Base-by-base conservation (phyloP, 2,329 filamentous ascomycete species). In the Monosporascus sp. region DNA sequence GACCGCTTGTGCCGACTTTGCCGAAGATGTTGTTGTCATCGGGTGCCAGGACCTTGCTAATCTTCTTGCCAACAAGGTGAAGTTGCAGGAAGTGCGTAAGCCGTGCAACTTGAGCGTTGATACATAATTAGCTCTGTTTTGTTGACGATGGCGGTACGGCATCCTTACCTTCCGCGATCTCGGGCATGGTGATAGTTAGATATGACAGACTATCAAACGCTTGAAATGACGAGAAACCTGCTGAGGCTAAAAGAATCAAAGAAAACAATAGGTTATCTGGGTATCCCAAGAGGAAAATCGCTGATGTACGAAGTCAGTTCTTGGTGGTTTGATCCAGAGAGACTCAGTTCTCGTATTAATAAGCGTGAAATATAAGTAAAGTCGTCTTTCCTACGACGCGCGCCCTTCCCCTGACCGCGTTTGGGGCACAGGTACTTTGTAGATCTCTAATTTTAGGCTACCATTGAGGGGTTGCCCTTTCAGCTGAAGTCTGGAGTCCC, bases 11-110 rank as follows among this genome's bases (percentile, higher is more conserved):
- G 31, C 92, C 91, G 20, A 85, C 91, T 72, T 97, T 97, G 61
- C 92, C 91, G 70, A 92, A 99, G 6, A 99, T 81, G 66, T 88
- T 93, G 62, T 77, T 75, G 73, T 99, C 93, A 63, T 96, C 86
- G 57, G 86, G 79, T 14, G 89, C 87, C 24, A 80, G 76, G 51
- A 89, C 87, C 41, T 80, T 81, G 47, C 79, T 74, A 56, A 99
- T 86, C 9, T 79, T 88, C 73, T 90, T 94, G 52, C 90, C 91
- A 28, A 95, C 87, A n/a, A 96, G 80, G 69, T 91, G 83, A 59
- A 88, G 86, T 55, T 84, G 86, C 40, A 99, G 82, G 68, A 87
- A 95, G 68, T 96, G 88, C 49, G 95, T 90, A 60, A 93, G 83
- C 44, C 92, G 88, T 20, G 91, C 88, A 60, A 97, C 88, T 85